Base-by-base conservation (phyloP, 371 early-diverging fungal genomes). In the Sporodiniella umbellata region DNA sequence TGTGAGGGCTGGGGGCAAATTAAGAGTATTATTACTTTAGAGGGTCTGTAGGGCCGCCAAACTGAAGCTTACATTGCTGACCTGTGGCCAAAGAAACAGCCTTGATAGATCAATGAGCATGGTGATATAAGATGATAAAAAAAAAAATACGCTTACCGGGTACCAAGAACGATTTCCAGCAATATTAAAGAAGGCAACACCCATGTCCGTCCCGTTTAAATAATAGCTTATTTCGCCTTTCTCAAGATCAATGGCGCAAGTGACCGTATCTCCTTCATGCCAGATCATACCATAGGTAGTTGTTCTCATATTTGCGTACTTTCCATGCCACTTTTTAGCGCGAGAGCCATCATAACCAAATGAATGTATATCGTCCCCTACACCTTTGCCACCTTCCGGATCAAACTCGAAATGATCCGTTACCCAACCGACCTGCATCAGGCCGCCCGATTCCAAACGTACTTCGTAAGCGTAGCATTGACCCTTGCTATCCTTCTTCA, bases 371-470 rank as follows among this genome's bases (percentile, higher is more conserved):
- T 86, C 80, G 49, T 90, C 89, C 6, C 89, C 89, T 15, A 90
- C 83, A 12, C 89, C 90, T 14, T 67, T 73, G 14, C 90, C 90
- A 6, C 77, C 82, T 53, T 88, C 85, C 0, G 87, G 75, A 54
- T 89, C 84, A 43, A 81, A 80, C 4, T 48, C 46, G 45, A 76
- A 72, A 6, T 68, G 53, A 5, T 61, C 54, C 2, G 66, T 75
- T 0, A 75, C 78, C 90, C 90, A 90, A 0, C 90, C 90, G 12
- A 89, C 56, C 66, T 90, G 90, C 53, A 88, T 74, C 28, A 90
- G 64, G 0, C 87, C 88, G 48, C 63, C 70, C 0, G 84, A 79
- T 2, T 58, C 54, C 10, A 89, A 53, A 12, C 64, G 60, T 1
- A 87, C 72, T 62, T 90, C 88, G 54, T 69, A 90, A 2, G 73